Percentiles rank a stretch among this genome's conserved stretches.
phyloP scores from a whole-genome alignment of 2,329 filamentous ascomycete genomes.

The Akanthomyces muscarius region DNA sequence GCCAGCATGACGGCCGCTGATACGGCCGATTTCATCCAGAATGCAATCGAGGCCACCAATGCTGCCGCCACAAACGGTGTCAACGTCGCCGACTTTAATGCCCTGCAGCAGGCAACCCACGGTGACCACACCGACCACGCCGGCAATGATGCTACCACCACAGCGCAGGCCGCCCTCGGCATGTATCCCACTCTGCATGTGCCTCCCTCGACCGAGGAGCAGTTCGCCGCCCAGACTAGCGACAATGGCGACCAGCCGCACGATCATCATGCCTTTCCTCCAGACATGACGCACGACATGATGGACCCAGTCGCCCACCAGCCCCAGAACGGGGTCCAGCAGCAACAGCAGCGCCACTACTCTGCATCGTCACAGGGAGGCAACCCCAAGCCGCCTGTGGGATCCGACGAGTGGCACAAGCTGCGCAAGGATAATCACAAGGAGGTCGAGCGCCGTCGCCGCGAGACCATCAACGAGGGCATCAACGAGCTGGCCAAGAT shows the following conservation, averaged over 20 bases:
- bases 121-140: conserved; percentile 44
- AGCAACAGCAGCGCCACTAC: conserved; percentile 28
- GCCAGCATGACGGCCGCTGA: conserved; percentile 43
- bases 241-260: conserved; percentile 29
- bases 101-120: conserved; percentile 51
- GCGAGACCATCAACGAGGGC: conserved; percentile 97
- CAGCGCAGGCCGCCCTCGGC: conserved; percentile 55
- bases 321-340: conserved; percentile 39
- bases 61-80: conserved; percentile 38
- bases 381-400: conserved; percentile 76
- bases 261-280: conserved; percentile 29
- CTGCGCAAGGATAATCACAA: conserved; percentile 97
- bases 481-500: conserved; percentile 98
- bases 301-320: conserved; percentile 29
- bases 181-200: conserved; percentile 60
- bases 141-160: conserved; percentile 54
- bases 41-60: conserved; percentile 43
- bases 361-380: conserved; percentile 38
- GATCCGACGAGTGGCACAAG: conserved; percentile 97
- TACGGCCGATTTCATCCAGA: conserved; percentile 52
- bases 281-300: conserved; percentile 28
- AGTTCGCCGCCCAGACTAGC: conserved; percentile 51
- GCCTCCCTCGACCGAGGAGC: conserved; percentile 54
- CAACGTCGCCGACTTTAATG: conserved; percentile 52
- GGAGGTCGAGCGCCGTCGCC: conserved; percentile 93